A percentile compares a stretch with the other conserved stretches of the same genome.
phyloP scores from a whole-genome alignment of 305 asterid species.

The Coffea humblotiana region DNA sequence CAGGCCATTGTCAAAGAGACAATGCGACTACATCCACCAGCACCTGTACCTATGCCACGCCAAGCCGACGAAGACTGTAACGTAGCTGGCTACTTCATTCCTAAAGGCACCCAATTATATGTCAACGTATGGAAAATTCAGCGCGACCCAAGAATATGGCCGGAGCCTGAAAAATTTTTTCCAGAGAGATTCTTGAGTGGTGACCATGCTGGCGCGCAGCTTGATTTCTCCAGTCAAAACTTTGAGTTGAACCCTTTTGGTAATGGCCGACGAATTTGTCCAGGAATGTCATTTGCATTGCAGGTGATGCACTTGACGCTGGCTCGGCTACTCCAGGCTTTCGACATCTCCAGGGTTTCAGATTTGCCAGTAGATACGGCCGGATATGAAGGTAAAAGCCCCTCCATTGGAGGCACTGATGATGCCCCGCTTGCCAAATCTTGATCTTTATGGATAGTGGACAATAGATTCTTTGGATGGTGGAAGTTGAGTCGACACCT shows the following conservation, averaged over 20 bases:
- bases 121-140: conserved; percentile 40
- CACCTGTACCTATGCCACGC: conserved; percentile 15
- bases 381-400: conserved; percentile 24
- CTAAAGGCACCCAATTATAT: conserved; percentile 30
- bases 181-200: conserved; percentile 41
- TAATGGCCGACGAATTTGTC: conserved; percentile 44
- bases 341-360: conserved; percentile 23
- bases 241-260: conserved; percentile 47
- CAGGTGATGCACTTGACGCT: conserved; percentile 24
- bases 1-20: conserved; percentile 45
- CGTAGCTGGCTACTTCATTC: conserved; percentile 32
- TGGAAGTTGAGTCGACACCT: neutral
- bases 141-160: conserved; percentile 36
- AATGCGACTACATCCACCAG: conserved; percentile 31
- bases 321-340: conserved; percentile 37
- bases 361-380: conserved; percentile 31
- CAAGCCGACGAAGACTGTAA: conserved; percentile 33
- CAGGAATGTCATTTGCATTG: conserved; percentile 23
- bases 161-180: conserved; percentile 27
- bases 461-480: neutral
- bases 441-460: neutral
- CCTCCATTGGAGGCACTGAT: conserved; percentile 33
- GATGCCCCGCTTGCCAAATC: conserved; percentile 31
- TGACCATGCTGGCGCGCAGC: conserved; percentile 10
- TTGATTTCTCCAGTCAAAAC: conserved; percentile 26